Evolutionary conservation across 805 yeast genomes (phyloP).

Genomic region (Diddensiella caesifluorescens): DNA sequence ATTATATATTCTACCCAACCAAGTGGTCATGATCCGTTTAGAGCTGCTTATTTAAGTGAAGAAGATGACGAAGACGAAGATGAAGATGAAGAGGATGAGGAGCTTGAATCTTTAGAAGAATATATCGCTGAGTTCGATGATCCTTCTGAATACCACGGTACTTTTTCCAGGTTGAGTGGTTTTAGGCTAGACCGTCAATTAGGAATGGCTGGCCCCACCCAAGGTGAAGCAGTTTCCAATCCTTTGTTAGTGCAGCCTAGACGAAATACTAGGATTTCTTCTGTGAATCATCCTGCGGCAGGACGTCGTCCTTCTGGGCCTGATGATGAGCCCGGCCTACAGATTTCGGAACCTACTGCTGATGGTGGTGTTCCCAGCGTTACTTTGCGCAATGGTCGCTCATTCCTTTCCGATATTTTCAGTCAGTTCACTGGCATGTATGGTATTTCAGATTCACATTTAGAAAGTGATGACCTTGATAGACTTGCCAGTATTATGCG

Average conservation of each 20-base stretch:
- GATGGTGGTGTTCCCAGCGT: background rate
- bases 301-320: background rate
- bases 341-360: background rate
- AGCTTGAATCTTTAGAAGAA: slow-evolving; percentile 25
- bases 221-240: slow-evolving; percentile 13
- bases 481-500: slow-evolving; percentile 11
- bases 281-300: background rate
- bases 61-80: slow-evolving; percentile 29
- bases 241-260: slow-evolving; percentile 13
- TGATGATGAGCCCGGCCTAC: too few species aligned
- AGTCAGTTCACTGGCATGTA: slow-evolving; percentile 14
- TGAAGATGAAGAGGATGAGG: slow-evolving; percentile 33
- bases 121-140: slow-evolving; percentile 18
- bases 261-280: background rate
- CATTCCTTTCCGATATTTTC: slow-evolving; percentile 14
- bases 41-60: slow-evolving; percentile 12
- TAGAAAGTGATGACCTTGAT: slow-evolving; percentile 13
- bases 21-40: slow-evolving; percentile 7
- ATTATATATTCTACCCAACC: slow-evolving; percentile 8
- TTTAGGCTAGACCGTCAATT: slow-evolving; percentile 10
- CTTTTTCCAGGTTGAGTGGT: slow-evolving; percentile 13
- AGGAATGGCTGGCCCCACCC: slow-evolving; percentile 5
- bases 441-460: slow-evolving; percentile 4
- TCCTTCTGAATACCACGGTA: slow-evolving; percentile 12
- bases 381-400: background rate